phyloP scores from a whole-genome alignment of 2,329 filamentous ascomycete species.

The Lasiodiplodia sp. region DNA sequence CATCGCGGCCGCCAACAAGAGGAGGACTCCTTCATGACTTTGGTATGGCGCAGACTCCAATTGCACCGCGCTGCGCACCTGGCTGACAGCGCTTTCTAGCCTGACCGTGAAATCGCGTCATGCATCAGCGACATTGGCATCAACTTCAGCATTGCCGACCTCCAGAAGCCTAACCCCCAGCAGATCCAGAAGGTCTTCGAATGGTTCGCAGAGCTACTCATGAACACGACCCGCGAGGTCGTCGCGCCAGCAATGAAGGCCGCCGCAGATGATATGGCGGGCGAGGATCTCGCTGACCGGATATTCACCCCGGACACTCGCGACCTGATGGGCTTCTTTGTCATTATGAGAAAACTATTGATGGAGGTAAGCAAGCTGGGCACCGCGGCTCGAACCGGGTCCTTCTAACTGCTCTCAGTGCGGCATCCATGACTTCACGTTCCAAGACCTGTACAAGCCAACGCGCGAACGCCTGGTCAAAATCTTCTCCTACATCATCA shows the following conservation, averaged over 20 bases:
- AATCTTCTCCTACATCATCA: constrained; percentile 98
- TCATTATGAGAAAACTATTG: constrained; percentile 79
- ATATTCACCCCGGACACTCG: constrained; percentile 85
- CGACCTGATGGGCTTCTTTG: constrained; percentile 95
- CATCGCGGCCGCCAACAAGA: constrained; percentile 51
- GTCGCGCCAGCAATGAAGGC: constrained; percentile 95
- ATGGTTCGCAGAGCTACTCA: constrained; percentile 92
- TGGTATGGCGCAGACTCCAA: constrained; percentile 45
- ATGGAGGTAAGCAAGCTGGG: constrained; percentile 60
- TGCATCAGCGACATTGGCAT: constrained; percentile 98
- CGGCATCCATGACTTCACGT: constrained; percentile 91
- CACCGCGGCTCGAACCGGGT: neutral
- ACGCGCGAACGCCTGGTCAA: constrained; percentile 90
- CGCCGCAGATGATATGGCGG: constrained; percentile 85
- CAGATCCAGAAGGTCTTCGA: constrained; percentile 98
- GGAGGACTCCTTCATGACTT: constrained; percentile 60
- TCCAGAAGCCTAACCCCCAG: constrained; percentile 91
- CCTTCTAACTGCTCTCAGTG: constrained; percentile 62
- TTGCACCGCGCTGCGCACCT: neutral
- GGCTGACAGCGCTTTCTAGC: constrained; percentile 50
- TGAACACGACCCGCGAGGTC: constrained; percentile 91
- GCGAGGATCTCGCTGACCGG: constrained; percentile 74
- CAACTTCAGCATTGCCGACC: constrained; percentile 82
- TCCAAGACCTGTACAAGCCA: constrained; percentile 89
- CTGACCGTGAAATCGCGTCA: constrained; percentile 83